These are phyloP conservation scores for Botrytis deweyae DNA, from an alignment of 2,329 filamentous ascomycete species.

Conservation along the genomic window DNA sequence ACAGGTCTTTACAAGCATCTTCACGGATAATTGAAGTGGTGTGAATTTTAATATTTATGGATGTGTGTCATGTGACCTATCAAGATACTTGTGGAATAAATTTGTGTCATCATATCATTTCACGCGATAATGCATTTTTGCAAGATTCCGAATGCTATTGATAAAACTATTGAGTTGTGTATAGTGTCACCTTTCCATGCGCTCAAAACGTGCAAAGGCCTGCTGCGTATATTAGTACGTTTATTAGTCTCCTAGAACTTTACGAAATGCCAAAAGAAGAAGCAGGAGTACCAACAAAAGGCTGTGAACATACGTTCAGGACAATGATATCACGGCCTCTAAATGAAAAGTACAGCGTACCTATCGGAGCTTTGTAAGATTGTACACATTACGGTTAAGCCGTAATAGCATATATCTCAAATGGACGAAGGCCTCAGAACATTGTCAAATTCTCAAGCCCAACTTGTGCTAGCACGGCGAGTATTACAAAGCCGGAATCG, in stretches of 20 bases:
- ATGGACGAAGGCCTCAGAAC: neutral
- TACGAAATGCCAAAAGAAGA: neutral
- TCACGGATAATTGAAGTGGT: neutral
- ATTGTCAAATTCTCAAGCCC: neutral
- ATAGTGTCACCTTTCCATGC: neutral
- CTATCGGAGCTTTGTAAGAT: neutral
- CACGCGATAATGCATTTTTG: rapidly evolving
- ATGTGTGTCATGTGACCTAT: neutral
- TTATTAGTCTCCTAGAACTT: neutral
- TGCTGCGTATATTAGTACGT: neutral
- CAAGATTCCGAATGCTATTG: neutral
- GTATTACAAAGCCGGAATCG: neutral
- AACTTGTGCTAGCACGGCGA: neutral
- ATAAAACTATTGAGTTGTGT: neutral
- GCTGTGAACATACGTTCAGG: neutral
- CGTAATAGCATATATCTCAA: neutral
- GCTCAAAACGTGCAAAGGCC: neutral
- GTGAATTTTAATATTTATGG: neutral
- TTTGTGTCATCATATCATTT: neutral
- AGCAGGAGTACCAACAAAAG: neutral
- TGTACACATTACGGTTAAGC: neutral
- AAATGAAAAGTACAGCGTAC: neutral
- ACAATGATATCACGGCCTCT: neutral
- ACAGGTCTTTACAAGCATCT: neutral
- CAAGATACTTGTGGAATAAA: neutral